Conservation (phyloP, 169 alveolate species). For the Cryptosporidium viatorum region DNA sequence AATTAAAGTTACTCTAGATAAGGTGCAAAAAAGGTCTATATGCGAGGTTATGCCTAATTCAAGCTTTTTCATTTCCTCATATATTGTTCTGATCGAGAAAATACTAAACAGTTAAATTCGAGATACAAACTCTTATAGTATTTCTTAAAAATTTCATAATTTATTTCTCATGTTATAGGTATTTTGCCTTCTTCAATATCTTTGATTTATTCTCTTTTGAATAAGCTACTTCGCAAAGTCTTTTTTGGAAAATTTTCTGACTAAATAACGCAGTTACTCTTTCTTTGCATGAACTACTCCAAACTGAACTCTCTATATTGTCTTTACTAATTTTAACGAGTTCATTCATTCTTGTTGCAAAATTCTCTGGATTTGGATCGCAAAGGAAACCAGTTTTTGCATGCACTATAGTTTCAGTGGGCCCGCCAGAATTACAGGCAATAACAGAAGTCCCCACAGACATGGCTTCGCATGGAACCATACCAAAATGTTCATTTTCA, state of each 20-base stretch:
- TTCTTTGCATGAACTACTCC: slow-evolving; percentile 51
- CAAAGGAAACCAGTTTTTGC: slow-evolving; percentile 88
- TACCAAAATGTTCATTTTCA: slow-evolving; percentile 95
- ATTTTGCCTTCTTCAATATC: neutral
- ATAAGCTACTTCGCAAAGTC: slow-evolving; percentile 33
- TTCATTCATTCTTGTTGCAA: slow-evolving; percentile 85
- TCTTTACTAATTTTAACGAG: slow-evolving; percentile 72
- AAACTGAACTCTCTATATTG: slow-evolving; percentile 58
- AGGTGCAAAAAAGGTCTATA: slow-evolving; percentile 23
- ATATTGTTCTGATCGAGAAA: slow-evolving; percentile 1
- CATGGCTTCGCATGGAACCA: slow-evolving; percentile 95
- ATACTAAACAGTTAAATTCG: neutral
- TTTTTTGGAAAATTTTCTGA: slow-evolving; percentile 24
- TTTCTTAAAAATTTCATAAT: neutral
- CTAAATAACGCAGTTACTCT: slow-evolving; percentile 52
- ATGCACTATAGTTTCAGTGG: slow-evolving; percentile 89
- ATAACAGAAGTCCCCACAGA: slow-evolving; percentile 88
- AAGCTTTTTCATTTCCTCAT: slow-evolving; percentile 37
- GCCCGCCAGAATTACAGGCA: slow-evolving; percentile 95
- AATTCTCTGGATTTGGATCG: slow-evolving; percentile 81
- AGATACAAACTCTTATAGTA: neutral
- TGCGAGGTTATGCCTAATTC: slow-evolving; percentile 67
- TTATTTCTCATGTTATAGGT: neutral
- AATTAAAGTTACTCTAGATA: slow-evolving; percentile 4
- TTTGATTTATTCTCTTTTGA: neutral